Base-by-base conservation (phyloP, 345 rosid genomes). In the Eucalyptus viminalis region DNA sequence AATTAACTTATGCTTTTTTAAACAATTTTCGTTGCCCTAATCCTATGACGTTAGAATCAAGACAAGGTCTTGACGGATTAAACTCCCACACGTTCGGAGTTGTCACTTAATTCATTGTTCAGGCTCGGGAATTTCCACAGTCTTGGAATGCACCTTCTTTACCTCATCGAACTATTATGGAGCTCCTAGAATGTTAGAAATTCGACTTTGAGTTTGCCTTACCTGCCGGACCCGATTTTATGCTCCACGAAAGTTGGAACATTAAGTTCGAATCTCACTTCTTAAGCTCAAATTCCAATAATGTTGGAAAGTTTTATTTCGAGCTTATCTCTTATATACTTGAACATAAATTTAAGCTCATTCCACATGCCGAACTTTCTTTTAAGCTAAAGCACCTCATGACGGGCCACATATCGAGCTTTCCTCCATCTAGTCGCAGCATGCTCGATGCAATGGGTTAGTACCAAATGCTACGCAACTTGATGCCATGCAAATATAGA, bases 1-100 rank as follows among this genome's bases (percentile, higher is more conserved):
- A 53, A 53, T 53, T 53, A 53, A 0, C 1, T 21, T 53, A 1
- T 0, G 11, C 21, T 53, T 53, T 53, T 53, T 53, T 53, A 5
- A 53, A 53, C 11, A 53, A 53, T 8, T 8, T 53, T 53, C 24
- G 25, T 4, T 53, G 2, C 2, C 5, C 58, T 53, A 8, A 53
- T 53, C 25, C 5, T 53, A 19, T 53, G 29, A 56, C 12, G 6
- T 56, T 56, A 24, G 62, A 4, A 56, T 24, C 29, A 24, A 24
- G 29, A 24, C 29, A 2, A 56, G 29, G 62, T 56, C 62, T 0
- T 2, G 0, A 56, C 0, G 2, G 7, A 56, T 1, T 2, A 56
- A 56, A 56, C 62, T 56, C 62, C 29, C 6, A 56, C 29, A 56
- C 0, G 29, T 56, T 56, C 1, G 6, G 62, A 56, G 6, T 24